These are phyloP conservation scores for Apiospora sp. DNA, from an alignment of 2,329 filamentous ascomycete species.

Conservation along the genomic window DNA sequence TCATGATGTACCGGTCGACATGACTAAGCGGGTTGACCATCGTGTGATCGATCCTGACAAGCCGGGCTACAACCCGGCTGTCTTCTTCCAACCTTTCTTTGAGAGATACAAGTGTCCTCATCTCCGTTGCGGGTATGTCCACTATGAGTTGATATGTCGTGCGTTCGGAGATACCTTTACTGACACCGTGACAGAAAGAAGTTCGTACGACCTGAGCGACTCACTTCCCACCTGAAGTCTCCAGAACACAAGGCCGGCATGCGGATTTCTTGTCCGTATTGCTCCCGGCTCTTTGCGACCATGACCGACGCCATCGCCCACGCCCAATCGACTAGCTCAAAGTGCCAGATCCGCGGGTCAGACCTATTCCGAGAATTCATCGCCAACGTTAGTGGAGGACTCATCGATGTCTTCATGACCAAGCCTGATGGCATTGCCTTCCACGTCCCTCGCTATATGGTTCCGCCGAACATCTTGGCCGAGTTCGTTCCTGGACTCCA, in stretches of 20 bases:
- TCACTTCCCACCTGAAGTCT: conserved; percentile 55
- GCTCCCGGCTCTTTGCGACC: conserved; percentile 50
- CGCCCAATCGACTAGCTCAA: conserved; percentile 51
- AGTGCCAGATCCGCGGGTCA: conserved; percentile 53
- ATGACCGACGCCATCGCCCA: conserved; percentile 56
- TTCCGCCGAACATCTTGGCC: conserved; percentile 13
- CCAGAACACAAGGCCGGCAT: conserved; percentile 46
- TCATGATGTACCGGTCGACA: conserved; percentile 16
- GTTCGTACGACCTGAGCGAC: conserved; percentile 42
- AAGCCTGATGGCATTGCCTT: background rate
- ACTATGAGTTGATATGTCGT: background rate
- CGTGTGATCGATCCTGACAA: conserved; percentile 54
- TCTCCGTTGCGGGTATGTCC: conserved; percentile 54
- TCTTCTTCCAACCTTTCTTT: conserved; percentile 54
- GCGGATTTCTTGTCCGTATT: conserved; percentile 54
- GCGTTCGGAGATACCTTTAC: background rate
- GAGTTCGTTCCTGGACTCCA: background rate
- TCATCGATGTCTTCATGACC: conserved; percentile 41
- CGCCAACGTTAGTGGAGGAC: conserved; percentile 49
- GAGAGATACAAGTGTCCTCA: conserved; percentile 63
- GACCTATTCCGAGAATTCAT: conserved; percentile 49
- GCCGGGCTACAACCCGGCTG: conserved; percentile 53
- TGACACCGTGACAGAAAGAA: conserved; percentile 47
- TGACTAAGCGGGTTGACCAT: conserved; percentile 26
- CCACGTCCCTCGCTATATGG: background rate